Percentiles rank a stretch among this genome's conserved stretches.
These are phyloP conservation scores for Corymbia maculata DNA, from an alignment of 345 rosid genomes.

Conservation along the genomic window DNA sequence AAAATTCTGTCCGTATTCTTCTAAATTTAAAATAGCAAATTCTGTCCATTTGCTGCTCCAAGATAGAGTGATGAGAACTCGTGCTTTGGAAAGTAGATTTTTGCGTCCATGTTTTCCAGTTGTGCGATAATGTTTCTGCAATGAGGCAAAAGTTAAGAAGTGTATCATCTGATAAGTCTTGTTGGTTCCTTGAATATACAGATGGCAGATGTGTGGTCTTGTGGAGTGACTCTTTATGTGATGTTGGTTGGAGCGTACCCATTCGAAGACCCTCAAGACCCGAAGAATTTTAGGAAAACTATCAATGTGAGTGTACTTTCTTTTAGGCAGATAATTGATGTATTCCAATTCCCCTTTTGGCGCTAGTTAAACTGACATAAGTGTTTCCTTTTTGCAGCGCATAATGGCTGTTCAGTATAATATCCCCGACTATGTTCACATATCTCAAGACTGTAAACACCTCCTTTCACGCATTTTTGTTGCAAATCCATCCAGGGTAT, in stretches of 20 bases:
- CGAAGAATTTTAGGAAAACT: slow-evolving; percentile 39
- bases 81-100: not conserved
- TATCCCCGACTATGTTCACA: slow-evolving; percentile 5
- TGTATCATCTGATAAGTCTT: not conserved
- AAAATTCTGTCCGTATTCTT: not conserved
- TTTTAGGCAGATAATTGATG: not conserved
- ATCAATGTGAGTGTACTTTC: slow-evolving; percentile 13
- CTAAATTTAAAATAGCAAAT: not conserved
- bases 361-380: not conserved
- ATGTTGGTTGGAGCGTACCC: slow-evolving; percentile 55
- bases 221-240: slow-evolving; percentile 44
- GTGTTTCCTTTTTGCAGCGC: slow-evolving; percentile 1
- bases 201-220: slow-evolving; percentile 51
- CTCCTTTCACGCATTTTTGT: slow-evolving; percentile 11
- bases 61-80: not conserved
- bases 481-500: slow-evolving; percentile 10
- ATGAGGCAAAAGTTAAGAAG: not conserved
- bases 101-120: not conserved
- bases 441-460: slow-evolving; percentile 12
- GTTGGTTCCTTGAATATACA: slow-evolving; percentile 1
- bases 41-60: not conserved
- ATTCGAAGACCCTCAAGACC: slow-evolving; percentile 43
- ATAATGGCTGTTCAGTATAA: slow-evolving; percentile 5
- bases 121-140: not conserved
- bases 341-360: not conserved